Evolutionary conservation across 2,329 filamentous ascomycete species (phyloP).

Genomic region (Colletotrichum sp.): DNA sequence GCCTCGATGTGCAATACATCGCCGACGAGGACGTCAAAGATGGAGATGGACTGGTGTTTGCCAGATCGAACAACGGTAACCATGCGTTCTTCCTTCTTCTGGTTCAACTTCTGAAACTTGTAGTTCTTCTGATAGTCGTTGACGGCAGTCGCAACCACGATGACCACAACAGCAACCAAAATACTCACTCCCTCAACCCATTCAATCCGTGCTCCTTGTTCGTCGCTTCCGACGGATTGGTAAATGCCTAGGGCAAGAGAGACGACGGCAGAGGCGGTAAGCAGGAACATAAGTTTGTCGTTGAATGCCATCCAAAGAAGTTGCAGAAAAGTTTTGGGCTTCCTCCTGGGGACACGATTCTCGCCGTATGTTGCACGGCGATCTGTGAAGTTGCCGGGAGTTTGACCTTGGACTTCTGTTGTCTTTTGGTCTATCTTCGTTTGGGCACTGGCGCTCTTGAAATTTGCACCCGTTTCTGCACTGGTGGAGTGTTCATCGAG

Average conservation of each 20-base stretch:
- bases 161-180: constrained; percentile 57
- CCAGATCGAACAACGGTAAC: constrained; percentile 63
- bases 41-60: constrained; percentile 56
- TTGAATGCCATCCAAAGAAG: constrained; percentile 48
- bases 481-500: not conserved
- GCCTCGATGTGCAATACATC: constrained; percentile 65
- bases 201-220: constrained; percentile 43
- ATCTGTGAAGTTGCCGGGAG: not conserved
- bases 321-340: not conserved
- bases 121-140: constrained; percentile 64
- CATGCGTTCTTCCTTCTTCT: constrained; percentile 57
- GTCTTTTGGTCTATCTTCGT: not conserved
- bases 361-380: not conserved
- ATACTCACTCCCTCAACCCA: constrained; percentile 64
- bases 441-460: not conserved
- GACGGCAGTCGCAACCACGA: constrained; percentile 55
- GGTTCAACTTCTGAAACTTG: constrained; percentile 57
- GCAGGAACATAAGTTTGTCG: constrained; percentile 63
- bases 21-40: constrained; percentile 66
- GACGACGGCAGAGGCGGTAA: constrained; percentile 62
- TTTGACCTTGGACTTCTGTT: not conserved
- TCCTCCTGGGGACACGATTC: not conserved
- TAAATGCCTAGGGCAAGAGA: constrained; percentile 65
- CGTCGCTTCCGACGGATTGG: constrained; percentile 53
- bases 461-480: not conserved